A percentile compares a stretch with the other conserved stretches of the same genome.
Conservation (phyloP, 2,329 filamentous ascomycete species). For the Penicillium sp. region DNA sequence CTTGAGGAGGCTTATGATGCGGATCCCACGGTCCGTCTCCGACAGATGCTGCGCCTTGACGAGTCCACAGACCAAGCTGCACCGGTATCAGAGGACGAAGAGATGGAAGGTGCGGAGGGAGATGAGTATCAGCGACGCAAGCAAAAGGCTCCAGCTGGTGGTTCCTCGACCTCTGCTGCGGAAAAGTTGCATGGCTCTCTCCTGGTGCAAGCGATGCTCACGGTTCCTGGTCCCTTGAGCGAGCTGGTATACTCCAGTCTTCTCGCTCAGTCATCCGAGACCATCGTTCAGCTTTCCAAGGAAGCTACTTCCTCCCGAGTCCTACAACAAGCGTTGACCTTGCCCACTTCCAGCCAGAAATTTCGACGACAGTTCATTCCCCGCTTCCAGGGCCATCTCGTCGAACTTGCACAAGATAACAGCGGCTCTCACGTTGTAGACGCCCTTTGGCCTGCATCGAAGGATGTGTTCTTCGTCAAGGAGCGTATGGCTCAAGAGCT, state of each 20-base stretch:
- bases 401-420: slow-evolving; percentile 62
- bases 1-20: slow-evolving; percentile 62
- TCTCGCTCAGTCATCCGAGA: slow-evolving; percentile 59
- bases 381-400: slow-evolving; percentile 64
- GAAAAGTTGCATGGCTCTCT: slow-evolving; percentile 78
- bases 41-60: slow-evolving; percentile 62
- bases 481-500: slow-evolving; percentile 69
- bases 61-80: slow-evolving; percentile 13
- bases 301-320: slow-evolving; percentile 64
- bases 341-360: slow-evolving; percentile 56
- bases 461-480: slow-evolving; percentile 67
- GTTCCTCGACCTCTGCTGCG: slow-evolving; percentile 41
- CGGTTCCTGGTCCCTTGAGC: slow-evolving; percentile 69
- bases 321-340: slow-evolving; percentile 64
- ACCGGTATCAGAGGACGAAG: slow-evolving; percentile 41
- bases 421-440: slow-evolving; percentile 71
- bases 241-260: slow-evolving; percentile 75
- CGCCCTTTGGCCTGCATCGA: slow-evolving; percentile 65
- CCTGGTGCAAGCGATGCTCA: slow-evolving; percentile 77
- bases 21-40: slow-evolving; percentile 56
- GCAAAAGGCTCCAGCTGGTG: slow-evolving; percentile 13
- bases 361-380: slow-evolving; percentile 67
- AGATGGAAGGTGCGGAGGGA: slow-evolving; percentile 54
- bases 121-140: slow-evolving; percentile 43
- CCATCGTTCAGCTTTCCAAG: slow-evolving; percentile 67